Conservation (phyloP, 208 protist species). For the Leishmania gerbilli region DNA sequence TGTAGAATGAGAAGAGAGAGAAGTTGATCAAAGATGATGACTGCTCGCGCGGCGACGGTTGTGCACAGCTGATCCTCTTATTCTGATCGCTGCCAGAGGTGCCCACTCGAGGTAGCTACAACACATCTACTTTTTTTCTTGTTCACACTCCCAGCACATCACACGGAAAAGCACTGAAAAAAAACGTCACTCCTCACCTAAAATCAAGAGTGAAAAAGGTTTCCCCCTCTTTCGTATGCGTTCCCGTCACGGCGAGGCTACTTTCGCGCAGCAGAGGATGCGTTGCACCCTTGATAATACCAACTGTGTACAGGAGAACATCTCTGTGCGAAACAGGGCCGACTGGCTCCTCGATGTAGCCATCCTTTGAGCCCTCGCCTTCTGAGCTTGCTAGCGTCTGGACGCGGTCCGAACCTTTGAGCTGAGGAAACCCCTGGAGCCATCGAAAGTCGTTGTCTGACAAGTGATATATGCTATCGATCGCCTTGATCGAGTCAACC, state of each 20-base stretch:
- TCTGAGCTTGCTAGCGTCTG: conserved; percentile 35
- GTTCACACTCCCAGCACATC: background rate
- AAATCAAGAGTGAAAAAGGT: conserved; percentile 76
- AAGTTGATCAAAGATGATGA: background rate
- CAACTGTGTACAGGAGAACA: conserved; percentile 65
- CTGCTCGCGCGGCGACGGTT: background rate
- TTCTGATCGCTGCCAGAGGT: background rate
- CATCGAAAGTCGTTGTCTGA: conserved; percentile 64
- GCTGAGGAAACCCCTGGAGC: conserved; percentile 62
- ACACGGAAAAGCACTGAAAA: background rate
- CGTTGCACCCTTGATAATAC: conserved; percentile 54
- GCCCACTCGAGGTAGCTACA: background rate
- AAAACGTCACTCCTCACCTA: conserved; percentile 9
- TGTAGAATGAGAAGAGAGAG: conserved; percentile 10
- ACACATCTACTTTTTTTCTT: background rate
- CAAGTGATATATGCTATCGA: conserved; percentile 67
- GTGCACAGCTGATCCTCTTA: background rate
- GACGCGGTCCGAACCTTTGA: conserved; percentile 36
- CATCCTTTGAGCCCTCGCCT: conserved; percentile 16
- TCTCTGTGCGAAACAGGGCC: conserved; percentile 40
- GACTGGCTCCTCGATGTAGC: conserved; percentile 11
- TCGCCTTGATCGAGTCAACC: conserved; percentile 66
- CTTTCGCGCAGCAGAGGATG: conserved; percentile 42
- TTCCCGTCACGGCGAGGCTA: conserved; percentile 42
- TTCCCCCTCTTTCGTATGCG: conserved; percentile 59